Conservation (phyloP, 495 filamentous ascomycete genomes). For the Hypoxylon intermedium region DNA sequence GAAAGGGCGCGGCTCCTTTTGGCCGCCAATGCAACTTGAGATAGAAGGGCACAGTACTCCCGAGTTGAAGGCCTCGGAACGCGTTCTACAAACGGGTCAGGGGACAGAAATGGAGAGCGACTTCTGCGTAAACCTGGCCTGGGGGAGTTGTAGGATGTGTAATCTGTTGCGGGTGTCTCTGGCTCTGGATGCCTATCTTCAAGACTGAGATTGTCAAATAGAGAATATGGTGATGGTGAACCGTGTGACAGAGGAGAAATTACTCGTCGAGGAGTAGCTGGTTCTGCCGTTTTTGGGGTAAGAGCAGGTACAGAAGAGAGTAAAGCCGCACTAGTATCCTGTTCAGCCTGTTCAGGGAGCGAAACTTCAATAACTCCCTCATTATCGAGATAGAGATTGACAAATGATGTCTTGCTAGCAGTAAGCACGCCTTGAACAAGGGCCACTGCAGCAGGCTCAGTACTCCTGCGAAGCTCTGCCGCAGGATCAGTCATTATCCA, state of each 20-base stretch:
- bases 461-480: constrained; percentile 24
- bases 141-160: not conserved
- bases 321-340: not conserved
- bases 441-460: not conserved
- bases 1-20: constrained; percentile 36
- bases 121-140: not conserved
- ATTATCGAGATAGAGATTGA: constrained; percentile 29
- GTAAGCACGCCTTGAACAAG: constrained; percentile 8
- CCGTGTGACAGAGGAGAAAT: not conserved
- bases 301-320: not conserved
- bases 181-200: not conserved
- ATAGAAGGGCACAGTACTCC: constrained; percentile 40
- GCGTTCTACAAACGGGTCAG: not conserved
- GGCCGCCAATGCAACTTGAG: constrained; percentile 40
- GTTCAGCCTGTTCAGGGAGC: constrained; percentile 10
- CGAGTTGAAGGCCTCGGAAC: not conserved
- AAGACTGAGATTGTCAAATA: too few species aligned
- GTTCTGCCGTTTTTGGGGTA: constrained; percentile 6
- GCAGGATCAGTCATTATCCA: constrained; percentile 48
- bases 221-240: too few species aligned
- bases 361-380: constrained; percentile 10
- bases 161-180: constrained; percentile 9
- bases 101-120: constrained; percentile 1
- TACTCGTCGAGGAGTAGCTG: constrained; percentile 12
- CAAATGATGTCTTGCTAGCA: constrained; percentile 17